These are phyloP conservation scores for Penicillium sp. DNA, from an alignment of 2,329 filamentous ascomycete genomes.

Conservation along the genomic window DNA sequence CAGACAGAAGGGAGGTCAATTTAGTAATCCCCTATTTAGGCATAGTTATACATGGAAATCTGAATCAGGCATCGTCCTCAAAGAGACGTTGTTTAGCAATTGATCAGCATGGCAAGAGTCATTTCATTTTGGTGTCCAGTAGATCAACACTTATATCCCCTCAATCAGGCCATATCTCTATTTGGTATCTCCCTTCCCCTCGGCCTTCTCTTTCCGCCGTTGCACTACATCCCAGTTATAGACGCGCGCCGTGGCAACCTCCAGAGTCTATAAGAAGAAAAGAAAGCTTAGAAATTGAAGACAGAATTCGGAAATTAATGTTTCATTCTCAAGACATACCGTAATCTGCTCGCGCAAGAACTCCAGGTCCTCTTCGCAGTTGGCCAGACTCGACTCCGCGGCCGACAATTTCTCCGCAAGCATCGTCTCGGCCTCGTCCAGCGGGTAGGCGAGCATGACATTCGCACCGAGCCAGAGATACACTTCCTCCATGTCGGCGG, in stretches of 20 bases:
- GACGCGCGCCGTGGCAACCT: slow-evolving; percentile 94
- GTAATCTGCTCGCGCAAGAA: slow-evolving; percentile 97
- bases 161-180: slow-evolving; percentile 33
- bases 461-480: slow-evolving; percentile 99
- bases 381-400: slow-evolving; percentile 76
- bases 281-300: no score
- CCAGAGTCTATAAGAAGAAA: slow-evolving; percentile 70
- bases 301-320: neutral
- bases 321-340: slow-evolving; percentile 51
- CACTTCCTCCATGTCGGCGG: slow-evolving; percentile 75
- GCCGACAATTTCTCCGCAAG: slow-evolving; percentile 74
- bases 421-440: slow-evolving; percentile 80
- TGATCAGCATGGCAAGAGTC: neutral
- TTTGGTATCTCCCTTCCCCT: slow-evolving; percentile 55
- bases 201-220: slow-evolving; percentile 82
- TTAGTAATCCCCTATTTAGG: no score
- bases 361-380: slow-evolving; percentile 95
- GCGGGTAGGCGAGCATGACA: slow-evolving; percentile 94
- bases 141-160: slow-evolving; percentile 8
- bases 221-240: slow-evolving; percentile 99
- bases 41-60: no score
- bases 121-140: slow-evolving; percentile 6
- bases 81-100: neutral
- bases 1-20: no score
- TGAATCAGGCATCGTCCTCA: no score